These are phyloP conservation scores for Hamamelis virginiana DNA, from an alignment of 164 flowering plant genomes.

Conservation along the genomic window DNA sequence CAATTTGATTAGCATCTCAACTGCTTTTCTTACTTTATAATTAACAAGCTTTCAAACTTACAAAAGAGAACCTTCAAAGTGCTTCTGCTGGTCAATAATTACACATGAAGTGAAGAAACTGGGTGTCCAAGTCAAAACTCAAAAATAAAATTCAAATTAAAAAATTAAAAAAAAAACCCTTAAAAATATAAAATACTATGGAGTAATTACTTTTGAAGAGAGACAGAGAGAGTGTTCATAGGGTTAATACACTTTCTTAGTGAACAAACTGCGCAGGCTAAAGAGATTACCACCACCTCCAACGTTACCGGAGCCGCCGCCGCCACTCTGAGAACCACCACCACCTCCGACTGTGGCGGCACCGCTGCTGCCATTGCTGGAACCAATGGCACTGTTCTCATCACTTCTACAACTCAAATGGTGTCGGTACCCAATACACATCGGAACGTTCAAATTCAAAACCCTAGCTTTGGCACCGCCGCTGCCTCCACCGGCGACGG, in stretches of 20 bases:
- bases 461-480: slow-evolving; percentile 32
- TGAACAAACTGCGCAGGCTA: slow-evolving; percentile 58
- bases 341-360: slow-evolving; percentile 12
- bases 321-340: slow-evolving; percentile 11
- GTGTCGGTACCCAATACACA: slow-evolving; percentile 61
- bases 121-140: too few species aligned
- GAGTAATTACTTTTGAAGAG: too few species aligned
- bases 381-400: slow-evolving; percentile 30
- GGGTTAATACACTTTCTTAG: slow-evolving; percentile 69
- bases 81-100: too few species aligned
- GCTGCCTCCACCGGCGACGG: slow-evolving; percentile 11
- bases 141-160: too few species aligned
- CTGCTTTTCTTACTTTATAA: too few species aligned
- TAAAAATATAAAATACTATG: too few species aligned
- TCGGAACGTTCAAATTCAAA: slow-evolving; percentile 70
- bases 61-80: too few species aligned
- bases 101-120: too few species aligned
- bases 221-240: too few species aligned
- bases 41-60: too few species aligned
- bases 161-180: too few species aligned
- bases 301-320: slow-evolving; percentile 8
- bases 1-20: too few species aligned
- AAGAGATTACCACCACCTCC: slow-evolving; percentile 41
- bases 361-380: slow-evolving; percentile 9
- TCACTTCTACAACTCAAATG: slow-evolving; percentile 58